Conservation (phyloP, 1,139 yeast species). For the Hansenula lynferdii region DNA sequence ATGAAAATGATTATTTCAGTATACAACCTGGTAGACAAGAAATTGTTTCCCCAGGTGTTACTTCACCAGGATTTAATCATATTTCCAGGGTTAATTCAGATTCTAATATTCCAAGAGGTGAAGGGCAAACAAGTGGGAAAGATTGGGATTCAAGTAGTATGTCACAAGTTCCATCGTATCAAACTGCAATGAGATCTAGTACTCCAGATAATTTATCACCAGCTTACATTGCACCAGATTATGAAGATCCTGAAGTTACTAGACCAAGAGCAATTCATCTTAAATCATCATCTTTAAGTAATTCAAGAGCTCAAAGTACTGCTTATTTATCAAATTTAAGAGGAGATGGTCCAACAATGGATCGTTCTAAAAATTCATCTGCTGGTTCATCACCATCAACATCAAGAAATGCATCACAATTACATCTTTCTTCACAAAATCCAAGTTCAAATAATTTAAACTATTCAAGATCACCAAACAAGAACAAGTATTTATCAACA, state of each 20-base stretch:
- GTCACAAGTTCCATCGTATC: conserved; percentile 78
- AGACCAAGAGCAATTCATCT: conserved; percentile 22
- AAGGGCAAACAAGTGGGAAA: conserved; percentile 8
- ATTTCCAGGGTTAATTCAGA: conserved; percentile 54
- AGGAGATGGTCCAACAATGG: conserved; percentile 12
- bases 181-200: conserved; percentile 59
- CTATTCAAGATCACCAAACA: conserved; percentile 9
- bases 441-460: not conserved
- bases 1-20: conserved; percentile 16
- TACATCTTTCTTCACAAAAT: conserved; percentile 2
- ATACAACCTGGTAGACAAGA: conserved; percentile 20
- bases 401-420: conserved; percentile 17
- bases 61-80: conserved; percentile 51
- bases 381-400: conserved; percentile 14
- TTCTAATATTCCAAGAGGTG: conserved; percentile 5
- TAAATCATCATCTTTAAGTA: conserved; percentile 20
- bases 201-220: conserved; percentile 54
- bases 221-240: conserved; percentile 44
- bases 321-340: conserved; percentile 17
- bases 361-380: conserved; percentile 9
- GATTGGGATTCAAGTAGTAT: conserved; percentile 42
- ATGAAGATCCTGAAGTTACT: conserved; percentile 17
- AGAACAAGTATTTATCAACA: conserved; percentile 8
- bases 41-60: conserved; percentile 31
- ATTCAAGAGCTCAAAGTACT: conserved; percentile 22